Evolutionary conservation across 805 yeast species (phyloP).

Genomic region (Ogataea trehaloabstinens): DNA sequence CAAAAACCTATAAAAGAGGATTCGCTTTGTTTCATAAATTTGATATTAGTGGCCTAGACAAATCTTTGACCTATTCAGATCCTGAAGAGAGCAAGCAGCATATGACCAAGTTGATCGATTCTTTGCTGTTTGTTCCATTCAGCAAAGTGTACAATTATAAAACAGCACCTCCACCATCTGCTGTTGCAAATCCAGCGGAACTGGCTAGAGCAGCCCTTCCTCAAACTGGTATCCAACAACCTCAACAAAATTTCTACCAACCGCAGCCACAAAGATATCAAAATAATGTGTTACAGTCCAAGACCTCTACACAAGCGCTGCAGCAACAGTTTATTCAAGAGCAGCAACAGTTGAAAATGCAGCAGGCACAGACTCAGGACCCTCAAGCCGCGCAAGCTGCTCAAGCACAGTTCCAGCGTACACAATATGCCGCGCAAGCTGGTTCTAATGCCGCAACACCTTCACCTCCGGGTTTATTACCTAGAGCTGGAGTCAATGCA

Average conservation of each 20-base stretch:
- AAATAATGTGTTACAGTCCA: slow-evolving; percentile 25
- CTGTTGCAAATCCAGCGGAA: slow-evolving; percentile 2
- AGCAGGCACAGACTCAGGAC: slow-evolving; percentile 12
- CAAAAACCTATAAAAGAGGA: slow-evolving; percentile 6
- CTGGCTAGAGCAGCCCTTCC: slow-evolving; percentile 4
- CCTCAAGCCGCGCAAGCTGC: slow-evolving; percentile 10
- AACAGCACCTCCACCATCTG: slow-evolving; percentile 5
- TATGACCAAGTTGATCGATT: slow-evolving; percentile 29
- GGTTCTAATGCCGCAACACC: slow-evolving; percentile 47
- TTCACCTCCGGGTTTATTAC: slow-evolving; percentile 72
- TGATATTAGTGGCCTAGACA: slow-evolving; percentile 16
- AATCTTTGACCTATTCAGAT: slow-evolving; percentile 9
- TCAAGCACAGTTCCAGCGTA: slow-evolving; percentile 25
- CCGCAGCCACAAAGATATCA: slow-evolving; percentile 28
- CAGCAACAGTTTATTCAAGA: slow-evolving; percentile 32
- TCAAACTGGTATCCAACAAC: slow-evolving; percentile 25
- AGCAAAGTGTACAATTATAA: slow-evolving; percentile 31
- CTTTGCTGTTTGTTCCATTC: slow-evolving; percentile 32
- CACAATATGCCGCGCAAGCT: slow-evolving; percentile 11
- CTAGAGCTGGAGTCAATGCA: slow-evolving; percentile 12
- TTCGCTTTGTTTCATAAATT: slow-evolving; percentile 25
- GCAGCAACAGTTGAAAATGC: slow-evolving; percentile 25
- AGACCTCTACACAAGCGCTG: slow-evolving; percentile 25
- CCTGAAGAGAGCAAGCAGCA: slow-evolving; percentile 21
- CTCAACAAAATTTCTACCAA: slow-evolving; percentile 30